A percentile compares a stretch with the other conserved stretches of the same genome.
phyloP scores from a whole-genome alignment of 2,329 filamentous ascomycete species.

The Bipolaris oryzae region DNA sequence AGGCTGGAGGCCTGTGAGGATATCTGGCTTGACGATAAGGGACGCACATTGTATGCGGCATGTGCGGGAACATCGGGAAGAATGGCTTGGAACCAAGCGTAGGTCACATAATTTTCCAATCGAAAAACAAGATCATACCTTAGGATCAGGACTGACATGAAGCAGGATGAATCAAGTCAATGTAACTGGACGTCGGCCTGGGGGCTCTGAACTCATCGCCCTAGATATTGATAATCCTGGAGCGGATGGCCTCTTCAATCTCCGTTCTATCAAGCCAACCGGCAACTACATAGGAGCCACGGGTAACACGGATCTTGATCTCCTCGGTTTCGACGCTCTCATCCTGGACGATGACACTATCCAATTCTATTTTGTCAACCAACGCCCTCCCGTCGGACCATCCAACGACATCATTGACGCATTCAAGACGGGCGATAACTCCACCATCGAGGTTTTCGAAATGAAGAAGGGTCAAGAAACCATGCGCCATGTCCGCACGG shows the following conservation, averaged over 20 bases:
- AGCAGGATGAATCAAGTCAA: slow-evolving; percentile 27
- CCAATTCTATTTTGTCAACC: slow-evolving; percentile 38
- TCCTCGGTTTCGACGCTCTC: slow-evolving; percentile 38
- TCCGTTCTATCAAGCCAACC: slow-evolving; percentile 26
- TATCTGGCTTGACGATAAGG: slow-evolving; percentile 38
- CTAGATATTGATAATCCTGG: slow-evolving; percentile 37
- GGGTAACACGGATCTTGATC: slow-evolving; percentile 30
- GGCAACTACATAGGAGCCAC: slow-evolving; percentile 31
- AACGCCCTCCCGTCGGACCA: slow-evolving; percentile 33
- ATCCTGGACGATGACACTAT: slow-evolving; percentile 30
- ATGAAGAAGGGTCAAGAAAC: slow-evolving; percentile 25
- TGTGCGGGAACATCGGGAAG: slow-evolving; percentile 32
- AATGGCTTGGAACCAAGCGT: slow-evolving; percentile 37
- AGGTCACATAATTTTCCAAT: slow-evolving; percentile 3
- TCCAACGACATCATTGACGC: slow-evolving; percentile 31
- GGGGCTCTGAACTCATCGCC: slow-evolving; percentile 35
- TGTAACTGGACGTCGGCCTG: slow-evolving; percentile 28
- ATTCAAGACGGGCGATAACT: slow-evolving; percentile 30
- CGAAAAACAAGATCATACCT: not conserved
- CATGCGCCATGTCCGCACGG: slow-evolving; percentile 34
- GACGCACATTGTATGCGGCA: slow-evolving; percentile 36
- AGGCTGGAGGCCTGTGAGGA: slow-evolving; percentile 40
- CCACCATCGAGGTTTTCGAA: slow-evolving; percentile 37
- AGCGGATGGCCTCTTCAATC: slow-evolving; percentile 31
- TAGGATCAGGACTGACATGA: slow-evolving; percentile 1